Percentiles rank a stretch among this genome's conserved stretches.
Conservation (phyloP, 2,329 filamentous ascomycete genomes). For the Cercospora brassicicola region DNA sequence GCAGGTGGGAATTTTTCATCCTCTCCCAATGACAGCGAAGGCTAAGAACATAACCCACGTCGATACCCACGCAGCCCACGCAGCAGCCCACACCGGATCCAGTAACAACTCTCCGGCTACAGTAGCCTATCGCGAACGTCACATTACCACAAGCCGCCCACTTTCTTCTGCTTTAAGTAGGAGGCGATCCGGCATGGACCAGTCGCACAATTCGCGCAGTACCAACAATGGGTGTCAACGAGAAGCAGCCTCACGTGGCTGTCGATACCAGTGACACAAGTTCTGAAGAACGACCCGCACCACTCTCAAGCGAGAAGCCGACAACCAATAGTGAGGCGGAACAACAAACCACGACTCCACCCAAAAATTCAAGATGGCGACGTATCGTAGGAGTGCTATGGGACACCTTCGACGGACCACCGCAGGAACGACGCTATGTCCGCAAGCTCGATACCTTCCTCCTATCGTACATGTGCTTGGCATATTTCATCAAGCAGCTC, state of each 20-base stretch:
- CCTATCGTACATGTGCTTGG: conserved; percentile 17
- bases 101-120: neutral
- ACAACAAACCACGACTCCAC: neutral
- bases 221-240: neutral
- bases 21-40: neutral
- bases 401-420: conserved; percentile 16
- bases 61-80: conserved; percentile 7
- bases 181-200: conserved; percentile 1
- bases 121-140: neutral
- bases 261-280: neutral
- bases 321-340: conserved; percentile 5
- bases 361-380: conserved; percentile 13
- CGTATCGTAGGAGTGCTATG: conserved; percentile 14
- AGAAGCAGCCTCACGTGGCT: conserved; percentile 6
- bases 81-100: neutral
- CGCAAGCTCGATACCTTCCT: conserved; percentile 17
- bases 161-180: conserved; percentile 7
- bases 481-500: conserved; percentile 19
- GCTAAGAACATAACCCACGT: conserved; percentile 10
- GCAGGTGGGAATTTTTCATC: conserved; percentile 1
- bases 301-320: neutral
- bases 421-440: conserved; percentile 16
- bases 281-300: conserved; percentile 1
- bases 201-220: conserved; percentile 5
- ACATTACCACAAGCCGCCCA: neutral